Base-by-base conservation (phyloP, 768 basidiomycete genomes). In the Boletus reticuloceps region DNA sequence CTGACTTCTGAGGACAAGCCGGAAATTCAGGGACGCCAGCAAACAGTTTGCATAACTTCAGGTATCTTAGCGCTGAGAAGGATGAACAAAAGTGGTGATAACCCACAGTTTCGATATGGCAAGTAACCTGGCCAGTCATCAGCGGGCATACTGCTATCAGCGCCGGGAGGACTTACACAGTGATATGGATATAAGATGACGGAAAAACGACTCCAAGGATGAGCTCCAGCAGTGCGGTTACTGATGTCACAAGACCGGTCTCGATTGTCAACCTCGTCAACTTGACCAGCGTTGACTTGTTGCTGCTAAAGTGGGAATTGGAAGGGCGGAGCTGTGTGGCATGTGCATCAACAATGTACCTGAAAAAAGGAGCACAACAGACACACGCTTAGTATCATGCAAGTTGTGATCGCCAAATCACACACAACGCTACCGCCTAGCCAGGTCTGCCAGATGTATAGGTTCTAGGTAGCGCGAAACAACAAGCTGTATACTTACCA, bases 201-300 rank as follows among this genome's bases (percentile, higher is more conserved):
- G 4, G 36, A 27, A 11, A 68, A 29, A 42, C 43, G 4, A 53
- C 9, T 4, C 45, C 58, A 8, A 69, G 44, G 16, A 61, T 31
- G 3, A 66, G 47, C 40, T 69, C 65, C 1, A 61, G 20, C 14
- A 66, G 51, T 0, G 58, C 58, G 1, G 67, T 54, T 4, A 45
- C 39, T 4, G 64, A 55, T 11, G 67, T 69, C 9, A 67, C 45
- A 13, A 61, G 50, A 2, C 67, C 67, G 0, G 64, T 69, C 32
- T 69, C 66, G 16, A 67, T 47, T 16, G 64, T 61, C 13, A 68
- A 43, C 47, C 38, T 66, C 1, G 58, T 68, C 7, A 66, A 31
- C 32, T 50, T 39, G 39, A 38, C 25, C 10, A 62, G 13, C 3
- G n/a, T 41, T 3, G 45, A 56, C 5, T 45, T 60, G 17, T 19